These are phyloP conservation scores for Trichoderma semiorbis DNA, from an alignment of 2,329 filamentous ascomycete genomes.

Conservation along the genomic window DNA sequence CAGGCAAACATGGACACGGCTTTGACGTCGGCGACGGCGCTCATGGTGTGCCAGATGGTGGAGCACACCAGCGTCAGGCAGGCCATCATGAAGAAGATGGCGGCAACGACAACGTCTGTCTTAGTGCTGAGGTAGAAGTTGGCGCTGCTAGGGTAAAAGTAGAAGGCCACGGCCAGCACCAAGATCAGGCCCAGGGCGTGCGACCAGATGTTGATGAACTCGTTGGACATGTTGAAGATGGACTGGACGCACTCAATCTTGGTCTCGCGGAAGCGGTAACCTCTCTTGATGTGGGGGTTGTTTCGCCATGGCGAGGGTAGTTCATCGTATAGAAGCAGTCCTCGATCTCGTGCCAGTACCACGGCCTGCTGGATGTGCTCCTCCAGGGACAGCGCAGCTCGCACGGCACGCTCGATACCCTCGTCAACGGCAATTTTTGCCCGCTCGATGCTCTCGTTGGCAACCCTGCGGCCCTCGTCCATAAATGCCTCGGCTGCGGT, in stretches of 20 bases:
- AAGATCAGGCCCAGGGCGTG: slow-evolving; percentile 86
- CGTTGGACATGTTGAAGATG: slow-evolving; percentile 82
- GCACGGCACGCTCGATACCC: slow-evolving; percentile 75
- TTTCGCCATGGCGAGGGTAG: slow-evolving; percentile 89
- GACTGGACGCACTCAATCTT: slow-evolving; percentile 86
- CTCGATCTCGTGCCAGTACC: slow-evolving; percentile 68
- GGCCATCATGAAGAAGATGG: slow-evolving; percentile 92
- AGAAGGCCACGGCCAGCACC: slow-evolving; percentile 85
- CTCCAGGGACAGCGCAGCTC: slow-evolving; percentile 77
- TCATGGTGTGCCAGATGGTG: slow-evolving; percentile 98
- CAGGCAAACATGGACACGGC: slow-evolving; percentile 94
- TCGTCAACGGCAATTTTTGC: slow-evolving; percentile 76
- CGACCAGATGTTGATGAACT: slow-evolving; percentile 97
- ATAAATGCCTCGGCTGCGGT: slow-evolving; percentile 70
- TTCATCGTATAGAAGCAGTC: slow-evolving; percentile 84
- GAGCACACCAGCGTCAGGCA: slow-evolving; percentile 94
- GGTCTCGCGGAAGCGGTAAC: slow-evolving; percentile 91
- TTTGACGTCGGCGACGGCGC: slow-evolving; percentile 84
- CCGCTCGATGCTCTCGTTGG: slow-evolving; percentile 73
- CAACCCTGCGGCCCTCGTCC: slow-evolving; percentile 72
- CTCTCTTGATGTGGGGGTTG: slow-evolving; percentile 87
- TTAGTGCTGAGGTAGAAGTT: slow-evolving; percentile 87
- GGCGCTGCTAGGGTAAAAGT: slow-evolving; percentile 85
- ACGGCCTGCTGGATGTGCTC: slow-evolving; percentile 82
- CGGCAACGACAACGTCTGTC: slow-evolving; percentile 84